These are phyloP conservation scores for Viridothelium virens DNA, from an alignment of 495 filamentous ascomycete genomes.

Conservation along the genomic window DNA sequence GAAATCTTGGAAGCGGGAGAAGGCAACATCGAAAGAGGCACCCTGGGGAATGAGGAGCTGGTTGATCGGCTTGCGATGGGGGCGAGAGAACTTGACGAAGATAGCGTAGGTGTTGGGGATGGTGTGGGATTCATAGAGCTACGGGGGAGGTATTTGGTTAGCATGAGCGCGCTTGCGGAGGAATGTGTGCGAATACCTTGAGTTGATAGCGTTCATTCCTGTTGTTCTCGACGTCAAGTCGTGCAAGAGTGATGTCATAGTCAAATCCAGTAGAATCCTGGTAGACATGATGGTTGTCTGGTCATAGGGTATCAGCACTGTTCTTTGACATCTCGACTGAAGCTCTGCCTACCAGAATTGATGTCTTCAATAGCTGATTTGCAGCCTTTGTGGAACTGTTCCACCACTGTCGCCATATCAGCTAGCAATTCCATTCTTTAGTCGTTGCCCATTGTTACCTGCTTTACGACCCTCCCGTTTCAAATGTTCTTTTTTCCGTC, in stretches of 20 bases:
- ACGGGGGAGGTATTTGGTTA: constrained; percentile 10
- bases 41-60: constrained; percentile 24
- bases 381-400: constrained; percentile 10
- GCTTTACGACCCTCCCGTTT: constrained; percentile 11
- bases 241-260: constrained; percentile 43
- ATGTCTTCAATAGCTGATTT: constrained; percentile 18
- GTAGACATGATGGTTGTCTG: constrained; percentile 45
- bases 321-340: not conserved
- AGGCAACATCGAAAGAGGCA: constrained; percentile 23
- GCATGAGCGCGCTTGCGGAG: not conserved
- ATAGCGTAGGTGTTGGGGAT: constrained; percentile 41
- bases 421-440: not conserved
- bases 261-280: constrained; percentile 41
- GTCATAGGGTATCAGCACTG: not conserved
- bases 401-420: not conserved
- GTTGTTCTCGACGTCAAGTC: constrained; percentile 37
- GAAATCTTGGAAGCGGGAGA: constrained; percentile 26
- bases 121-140: constrained; percentile 49
- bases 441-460: constrained; percentile 9
- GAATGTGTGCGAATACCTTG: constrained; percentile 28
- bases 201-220: constrained; percentile 36
- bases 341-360: constrained; percentile 23
- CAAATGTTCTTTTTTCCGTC: constrained; percentile 26
- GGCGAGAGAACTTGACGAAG: constrained; percentile 24
- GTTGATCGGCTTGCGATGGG: constrained; percentile 19